phyloP scores from a whole-genome alignment of 306 rosid species.

The Medicago arabica region DNA sequence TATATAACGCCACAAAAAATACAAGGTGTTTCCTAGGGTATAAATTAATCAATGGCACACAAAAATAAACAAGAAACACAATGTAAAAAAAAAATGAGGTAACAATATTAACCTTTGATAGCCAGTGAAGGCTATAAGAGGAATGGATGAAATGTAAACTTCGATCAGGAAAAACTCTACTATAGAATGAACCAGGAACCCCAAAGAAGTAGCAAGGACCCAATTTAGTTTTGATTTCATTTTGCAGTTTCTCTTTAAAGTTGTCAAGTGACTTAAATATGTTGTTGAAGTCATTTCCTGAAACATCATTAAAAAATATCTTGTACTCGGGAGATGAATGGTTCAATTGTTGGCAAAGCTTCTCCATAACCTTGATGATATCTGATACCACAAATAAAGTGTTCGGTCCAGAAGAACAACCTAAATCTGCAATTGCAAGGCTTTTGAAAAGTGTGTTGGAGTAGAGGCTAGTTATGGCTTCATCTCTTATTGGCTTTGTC shows the following conservation, averaged over 20 bases:
- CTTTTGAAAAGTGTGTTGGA: slow-evolving; percentile 2
- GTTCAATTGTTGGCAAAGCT: slow-evolving; percentile 27
- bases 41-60: too few relatives aligned
- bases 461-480: slow-evolving; percentile 44
- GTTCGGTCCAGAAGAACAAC: slow-evolving; percentile 69
- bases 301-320: slow-evolving; percentile 52
- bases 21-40: too few relatives aligned
- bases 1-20: too few relatives aligned
- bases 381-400: slow-evolving; percentile 46
- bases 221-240: slow-evolving; percentile 3
- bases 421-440: slow-evolving; percentile 58
- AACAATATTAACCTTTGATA: slow-evolving; percentile 45
- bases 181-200: slow-evolving; percentile 63
- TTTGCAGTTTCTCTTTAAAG: slow-evolving; percentile 34
- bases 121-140: slow-evolving; percentile 27
- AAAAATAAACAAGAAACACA: too few relatives aligned
- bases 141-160: slow-evolving; percentile 52
- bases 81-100: too few relatives aligned
- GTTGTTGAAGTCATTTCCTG: slow-evolving; percentile 56
- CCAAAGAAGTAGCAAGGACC: slow-evolving; percentile 58
- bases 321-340: slow-evolving; percentile 44
- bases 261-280: slow-evolving; percentile 50
- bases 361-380: slow-evolving; percentile 43
- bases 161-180: slow-evolving; percentile 46
- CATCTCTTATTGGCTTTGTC: slow-evolving; percentile 48